Evolutionary conservation across 108 stramenopile genomes (phyloP).

Genomic region (Fistulifera solaris): DNA sequence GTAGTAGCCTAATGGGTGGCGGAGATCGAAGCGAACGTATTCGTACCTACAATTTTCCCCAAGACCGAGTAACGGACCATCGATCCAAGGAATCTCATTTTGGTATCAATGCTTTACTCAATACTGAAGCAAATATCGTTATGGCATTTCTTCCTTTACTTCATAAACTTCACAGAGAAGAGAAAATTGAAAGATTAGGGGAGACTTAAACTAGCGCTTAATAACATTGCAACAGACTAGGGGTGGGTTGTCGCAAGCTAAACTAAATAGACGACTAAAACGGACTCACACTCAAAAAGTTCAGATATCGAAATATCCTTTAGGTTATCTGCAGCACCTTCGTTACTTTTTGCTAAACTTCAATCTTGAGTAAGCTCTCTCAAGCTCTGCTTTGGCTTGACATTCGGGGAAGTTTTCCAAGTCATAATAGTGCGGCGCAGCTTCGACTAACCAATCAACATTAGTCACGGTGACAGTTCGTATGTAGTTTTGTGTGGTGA

Average conservation of each 20-base stretch:
- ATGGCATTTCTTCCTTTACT: conserved; percentile 55
- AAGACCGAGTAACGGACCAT: conserved; percentile 97
- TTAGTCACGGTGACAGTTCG: conserved; percentile 90
- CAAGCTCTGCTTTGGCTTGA: conserved; percentile 81
- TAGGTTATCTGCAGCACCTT: too few relatives aligned
- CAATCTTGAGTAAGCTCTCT: conserved; percentile 49
- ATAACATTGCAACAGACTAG: neutral
- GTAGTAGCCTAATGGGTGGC: conserved; percentile 73
- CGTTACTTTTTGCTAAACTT: too few relatives aligned
- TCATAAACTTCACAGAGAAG: conserved; percentile 53
- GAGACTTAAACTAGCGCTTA: conserved; percentile 13
- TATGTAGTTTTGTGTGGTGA: conserved; percentile 97
- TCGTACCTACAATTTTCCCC: conserved; percentile 96
- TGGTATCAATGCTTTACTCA: conserved; percentile 52
- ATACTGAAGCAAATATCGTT: conserved; percentile 45
- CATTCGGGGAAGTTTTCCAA: conserved; percentile 95
- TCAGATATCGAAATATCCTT: too few relatives aligned
- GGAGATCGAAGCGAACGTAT: conserved; percentile 95
- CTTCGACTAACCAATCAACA: conserved; percentile 93
- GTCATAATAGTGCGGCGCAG: conserved; percentile 98
- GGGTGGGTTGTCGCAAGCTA: too few relatives aligned
- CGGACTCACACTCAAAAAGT: too few relatives aligned
- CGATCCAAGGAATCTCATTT: conserved; percentile 70
- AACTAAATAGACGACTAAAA: too few relatives aligned
- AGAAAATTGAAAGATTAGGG: conserved; percentile 45